Percentiles rank a stretch among this genome's conserved stretches.
phyloP scores from a whole-genome alignment of 2,329 filamentous ascomycete genomes.

The Penicillium italicum region DNA sequence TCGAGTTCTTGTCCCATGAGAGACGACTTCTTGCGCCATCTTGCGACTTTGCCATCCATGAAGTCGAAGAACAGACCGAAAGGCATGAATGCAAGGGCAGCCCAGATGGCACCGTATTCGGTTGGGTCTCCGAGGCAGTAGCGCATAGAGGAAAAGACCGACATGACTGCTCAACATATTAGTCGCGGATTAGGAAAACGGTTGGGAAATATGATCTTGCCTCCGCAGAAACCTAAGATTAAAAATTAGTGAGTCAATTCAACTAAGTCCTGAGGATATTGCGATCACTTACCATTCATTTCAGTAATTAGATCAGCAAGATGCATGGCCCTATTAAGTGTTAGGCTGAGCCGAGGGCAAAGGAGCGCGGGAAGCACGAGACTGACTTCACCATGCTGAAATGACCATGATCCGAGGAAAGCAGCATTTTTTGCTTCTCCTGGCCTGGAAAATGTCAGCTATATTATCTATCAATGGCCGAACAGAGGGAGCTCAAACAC shows the following conservation, averaged over 20 bases:
- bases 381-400: conserved; percentile 51
- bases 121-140: conserved; percentile 76
- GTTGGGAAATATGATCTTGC: conserved; percentile 30
- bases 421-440: conserved; percentile 49
- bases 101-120: conserved; percentile 68
- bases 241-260: conserved; percentile 17
- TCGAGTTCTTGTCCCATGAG: conserved; percentile 98
- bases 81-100: conserved; percentile 81
- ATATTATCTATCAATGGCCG: conserved; percentile 3
- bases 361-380: conserved; percentile 2
- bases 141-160: conserved; percentile 88
- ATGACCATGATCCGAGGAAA: conserved; percentile 48
- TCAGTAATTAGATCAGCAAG: conserved; percentile 51
- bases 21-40: conserved; percentile 95
- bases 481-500: conserved; percentile 17
- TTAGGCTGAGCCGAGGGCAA: conserved; percentile 7
- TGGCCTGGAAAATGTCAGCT: conserved; percentile 35
- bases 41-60: conserved; percentile 92
- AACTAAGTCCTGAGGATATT: neutral
- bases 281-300: conserved; percentile 43
- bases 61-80: conserved; percentile 97
- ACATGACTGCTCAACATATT: conserved; percentile 63
- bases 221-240: conserved; percentile 47
- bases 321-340: conserved; percentile 42
- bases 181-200: conserved; percentile 12